Evolutionary conservation across 192 early-diverging fungal species (phyloP), one percentile per base, ranked within the genome.

Genomic region (Coemansia sp.): DNA sequence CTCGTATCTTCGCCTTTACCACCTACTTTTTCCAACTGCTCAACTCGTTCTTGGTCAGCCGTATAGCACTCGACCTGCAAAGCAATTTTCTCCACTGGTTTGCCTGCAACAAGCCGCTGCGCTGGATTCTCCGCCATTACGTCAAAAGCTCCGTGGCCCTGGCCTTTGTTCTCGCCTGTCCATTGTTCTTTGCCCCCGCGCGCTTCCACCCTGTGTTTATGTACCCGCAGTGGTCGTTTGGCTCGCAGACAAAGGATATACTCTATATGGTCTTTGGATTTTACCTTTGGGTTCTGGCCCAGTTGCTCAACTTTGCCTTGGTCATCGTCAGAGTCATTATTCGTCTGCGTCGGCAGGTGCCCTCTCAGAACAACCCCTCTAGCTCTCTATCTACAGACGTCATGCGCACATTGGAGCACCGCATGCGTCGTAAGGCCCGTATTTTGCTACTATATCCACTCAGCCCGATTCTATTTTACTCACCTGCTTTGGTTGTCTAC

Each of bases 51-150:
- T 53, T 81, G 20, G 71, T 64, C 38, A 81, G 75, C 68, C 74
- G 79, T 33, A 69, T 81, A 10, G 79, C 79, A 15, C 71, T 81
- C 50, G 79, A 81, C 66, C 71, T 81, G n/a, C 57, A 81, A 46
- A 75, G 60, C 12, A 76, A 74, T 68, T 81, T 81, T 52, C 71
- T 81, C 3, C 69, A 71, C 46, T 81, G 79, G 79, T 70, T 73
- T 24, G 34, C 74, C 8, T 68, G 71, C 74, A 73, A 69, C 64
- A 64, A 72, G 44, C 3, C 24, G 11, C 44, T 81, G 61, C 71
- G 79, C 43, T 81, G 74, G 74, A 40, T 81, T 18, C 68, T 66
- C 15, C 40, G 68, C 11, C 74, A 81, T 57, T 81, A 81, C 55
- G 71, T 69, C 44, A 44, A 58, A 9, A 64, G 57, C 1, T 33